phyloP scores from a whole-genome alignment of 2,329 filamentous ascomycete species.

The Aspergillus oerlinghausenensis region DNA sequence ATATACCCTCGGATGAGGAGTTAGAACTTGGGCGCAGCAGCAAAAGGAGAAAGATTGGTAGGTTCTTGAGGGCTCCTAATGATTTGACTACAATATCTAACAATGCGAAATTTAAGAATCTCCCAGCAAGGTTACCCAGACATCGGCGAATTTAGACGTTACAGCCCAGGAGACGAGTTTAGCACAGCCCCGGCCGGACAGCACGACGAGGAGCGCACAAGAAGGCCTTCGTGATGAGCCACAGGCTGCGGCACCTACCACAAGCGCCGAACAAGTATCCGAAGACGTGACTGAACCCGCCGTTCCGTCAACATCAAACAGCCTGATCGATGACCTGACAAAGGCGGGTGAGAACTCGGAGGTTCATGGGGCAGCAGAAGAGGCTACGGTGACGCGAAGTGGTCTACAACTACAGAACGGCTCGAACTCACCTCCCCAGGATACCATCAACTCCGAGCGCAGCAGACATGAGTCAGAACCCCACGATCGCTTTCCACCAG shows the following conservation, averaged over 20 bases:
- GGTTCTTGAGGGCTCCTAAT: constrained; percentile 8
- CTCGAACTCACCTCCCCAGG: background rate
- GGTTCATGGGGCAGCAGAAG: background rate
- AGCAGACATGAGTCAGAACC: constrained; percentile 4
- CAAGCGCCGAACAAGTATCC: background rate
- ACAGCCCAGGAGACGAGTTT: background rate
- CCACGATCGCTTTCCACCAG: background rate
- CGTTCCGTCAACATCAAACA: background rate
- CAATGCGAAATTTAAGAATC: constrained; percentile 14
- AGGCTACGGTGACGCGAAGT: background rate
- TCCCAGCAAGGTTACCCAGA: background rate
- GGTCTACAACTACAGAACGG: background rate
- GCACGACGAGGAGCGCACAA: background rate
- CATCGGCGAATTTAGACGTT: background rate
- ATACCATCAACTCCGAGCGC: constrained; percentile 5
- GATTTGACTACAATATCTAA: background rate
- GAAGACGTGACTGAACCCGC: background rate
- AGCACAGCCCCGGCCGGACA: constrained; percentile 3
- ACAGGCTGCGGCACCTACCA: background rate
- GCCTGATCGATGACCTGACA: background rate
- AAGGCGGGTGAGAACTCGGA: background rate
- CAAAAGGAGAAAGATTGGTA: constrained; percentile 33
- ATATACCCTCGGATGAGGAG: constrained; percentile 31
- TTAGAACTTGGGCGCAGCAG: constrained; percentile 23
- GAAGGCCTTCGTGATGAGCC: background rate